A percentile compares a stretch with the other conserved stretches of the same genome.
These are phyloP conservation scores for Coemansia sp. DNA, from an alignment of 192 early-diverging fungal genomes.

Conservation along the genomic window DNA sequence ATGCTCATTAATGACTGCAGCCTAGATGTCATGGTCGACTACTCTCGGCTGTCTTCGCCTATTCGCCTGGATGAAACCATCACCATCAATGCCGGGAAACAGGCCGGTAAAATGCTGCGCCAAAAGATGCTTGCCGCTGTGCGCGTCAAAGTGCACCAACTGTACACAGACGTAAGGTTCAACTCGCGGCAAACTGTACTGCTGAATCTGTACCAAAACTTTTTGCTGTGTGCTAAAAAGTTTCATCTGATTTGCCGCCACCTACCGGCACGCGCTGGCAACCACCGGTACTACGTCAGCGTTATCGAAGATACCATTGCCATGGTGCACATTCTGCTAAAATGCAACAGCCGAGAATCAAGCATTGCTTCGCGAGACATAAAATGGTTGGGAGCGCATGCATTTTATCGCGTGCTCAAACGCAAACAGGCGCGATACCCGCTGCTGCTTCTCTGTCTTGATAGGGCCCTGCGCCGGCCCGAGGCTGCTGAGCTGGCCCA, in stretches of 20 bases:
- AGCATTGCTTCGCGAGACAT: slow-evolving; percentile 22
- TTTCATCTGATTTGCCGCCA: slow-evolving; percentile 45
- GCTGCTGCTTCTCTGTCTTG: slow-evolving; percentile 22
- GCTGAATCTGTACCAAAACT: slow-evolving; percentile 80
- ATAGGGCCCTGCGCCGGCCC: slow-evolving; percentile 16
- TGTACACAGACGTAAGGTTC: slow-evolving; percentile 65
- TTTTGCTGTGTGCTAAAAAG: slow-evolving; percentile 72
- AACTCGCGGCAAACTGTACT: slow-evolving; percentile 64
- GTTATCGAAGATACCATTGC: slow-evolving; percentile 21
- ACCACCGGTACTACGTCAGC: slow-evolving; percentile 12
- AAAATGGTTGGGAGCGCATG: slow-evolving; percentile 55
- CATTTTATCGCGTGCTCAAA: slow-evolving; percentile 46
- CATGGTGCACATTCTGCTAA: slow-evolving; percentile 31
- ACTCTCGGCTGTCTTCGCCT: slow-evolving; percentile 53
- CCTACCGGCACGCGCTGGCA: slow-evolving; percentile 18
- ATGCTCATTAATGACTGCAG: slow-evolving; percentile 66
- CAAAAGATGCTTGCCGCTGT: slow-evolving; percentile 47
- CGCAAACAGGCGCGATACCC: slow-evolving; percentile 52
- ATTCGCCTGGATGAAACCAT: slow-evolving; percentile 54
- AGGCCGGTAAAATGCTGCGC: slow-evolving; percentile 45
- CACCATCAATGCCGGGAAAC: slow-evolving; percentile 47
- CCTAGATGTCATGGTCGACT: slow-evolving; percentile 72
- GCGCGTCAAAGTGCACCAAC: slow-evolving; percentile 38
- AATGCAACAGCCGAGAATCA: slow-evolving; percentile 18
- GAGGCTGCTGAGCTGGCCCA: slow-evolving; percentile 7